A percentile compares a stretch with the other conserved stretches of the same genome.
These are phyloP conservation scores for Solanum chiquidenum DNA, from an alignment of 257 asterid species.

Conservation along the genomic window DNA sequence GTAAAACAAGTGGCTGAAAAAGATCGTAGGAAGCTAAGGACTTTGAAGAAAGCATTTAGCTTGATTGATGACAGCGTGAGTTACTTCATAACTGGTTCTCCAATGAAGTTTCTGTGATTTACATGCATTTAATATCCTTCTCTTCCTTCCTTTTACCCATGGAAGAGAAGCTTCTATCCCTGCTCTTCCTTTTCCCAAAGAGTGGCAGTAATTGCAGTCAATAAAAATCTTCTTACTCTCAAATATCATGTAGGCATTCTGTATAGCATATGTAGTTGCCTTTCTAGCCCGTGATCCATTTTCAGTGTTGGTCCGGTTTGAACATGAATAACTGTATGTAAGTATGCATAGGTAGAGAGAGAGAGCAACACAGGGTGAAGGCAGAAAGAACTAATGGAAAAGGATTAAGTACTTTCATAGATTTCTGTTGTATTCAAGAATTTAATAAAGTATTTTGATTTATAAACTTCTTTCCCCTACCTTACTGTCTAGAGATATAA, in stretches of 20 bases:
- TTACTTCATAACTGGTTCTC: constrained; percentile 5
- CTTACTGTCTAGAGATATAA: not conserved
- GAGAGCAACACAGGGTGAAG: not conserved
- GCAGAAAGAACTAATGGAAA: not conserved
- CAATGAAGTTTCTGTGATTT: not conserved
- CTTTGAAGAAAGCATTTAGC: constrained; percentile 75
- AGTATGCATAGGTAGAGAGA: not conserved
- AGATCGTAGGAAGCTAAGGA: constrained; percentile 65
- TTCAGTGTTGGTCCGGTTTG: not conserved
- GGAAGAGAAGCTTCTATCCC: not conserved
- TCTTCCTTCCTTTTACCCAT: not conserved
- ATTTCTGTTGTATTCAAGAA: not conserved
- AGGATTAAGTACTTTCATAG: not conserved
- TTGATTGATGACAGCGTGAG: constrained; percentile 63
- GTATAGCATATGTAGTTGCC: not conserved
- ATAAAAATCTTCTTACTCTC: not conserved
- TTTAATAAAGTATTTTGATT: not conserved
- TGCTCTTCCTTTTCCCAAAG: not conserved
- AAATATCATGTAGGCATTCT: not conserved
- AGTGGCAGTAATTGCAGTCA: not conserved
- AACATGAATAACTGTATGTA: not conserved
- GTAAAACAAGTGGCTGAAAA: constrained; percentile 83
- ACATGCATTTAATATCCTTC: not conserved
- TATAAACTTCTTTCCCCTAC: not conserved
- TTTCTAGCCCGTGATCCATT: not conserved